Base-by-base conservation (phyloP, 805 yeast genomes). In the Pichia gijzeniarum region DNA sequence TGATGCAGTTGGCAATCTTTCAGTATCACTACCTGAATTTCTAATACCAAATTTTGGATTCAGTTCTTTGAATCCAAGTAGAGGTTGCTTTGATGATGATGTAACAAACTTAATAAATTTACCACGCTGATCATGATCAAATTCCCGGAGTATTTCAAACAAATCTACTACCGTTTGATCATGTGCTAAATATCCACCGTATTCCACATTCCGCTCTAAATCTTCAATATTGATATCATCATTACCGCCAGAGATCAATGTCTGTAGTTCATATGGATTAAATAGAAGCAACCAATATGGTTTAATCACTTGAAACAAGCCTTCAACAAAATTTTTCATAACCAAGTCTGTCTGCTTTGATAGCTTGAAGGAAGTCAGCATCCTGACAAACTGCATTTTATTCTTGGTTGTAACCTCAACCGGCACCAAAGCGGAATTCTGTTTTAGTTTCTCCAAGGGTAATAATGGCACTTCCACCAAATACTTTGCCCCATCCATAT, bases 81-180 rank as follows among this genome's bases (percentile, higher is more conserved):
- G 68, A 1, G 99, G 99, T 0, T 95, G 96, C 48, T 90, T 74
- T 1, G 96, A 82, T 1, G 88, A 95, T 0, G 96, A 85, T 0
- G 98, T 93, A 22, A 87, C 96, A 67, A 91, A 93, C 59, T 86
- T 86, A 22, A 93, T 64, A 45, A 93, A 74, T 41, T 76, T 74
- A 18, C 78, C 70, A 50, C 79, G 71, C 45, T 88, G 86, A n/a
- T 72, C 73, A 2, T 74, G 67, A 1, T 71, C 60, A 72, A 88
- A 76, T 48, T 86, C 95, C 4, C 68, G 69, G 5, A 93, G 69
- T 5, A 88, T 79, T 48, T 80, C 79, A 90, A 96, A 89, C 52
- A 93, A 77, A 48, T 76, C 67, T 16, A 48, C 48, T 2, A 91
- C 68, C 0, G 95, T 87, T n/a, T 58, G 48, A 57, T 82, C 86